Evolutionary conservation across 2,329 filamentous ascomycete genomes (phyloP).

Genomic region (Plectosphaerella cucumerina): DNA sequence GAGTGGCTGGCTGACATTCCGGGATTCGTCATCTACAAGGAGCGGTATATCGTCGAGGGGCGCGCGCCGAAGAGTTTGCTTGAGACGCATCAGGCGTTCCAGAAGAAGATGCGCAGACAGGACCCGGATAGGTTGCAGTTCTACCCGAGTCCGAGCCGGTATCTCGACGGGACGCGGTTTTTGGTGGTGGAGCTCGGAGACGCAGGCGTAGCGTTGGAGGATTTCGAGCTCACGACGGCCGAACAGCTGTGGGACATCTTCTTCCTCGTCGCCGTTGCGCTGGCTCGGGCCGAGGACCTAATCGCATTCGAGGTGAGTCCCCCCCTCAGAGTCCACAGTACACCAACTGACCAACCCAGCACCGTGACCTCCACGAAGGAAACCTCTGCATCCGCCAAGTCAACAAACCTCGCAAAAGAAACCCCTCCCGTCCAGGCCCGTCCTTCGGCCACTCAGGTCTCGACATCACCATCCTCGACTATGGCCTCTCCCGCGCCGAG

Average conservation of each 20-base stretch:
- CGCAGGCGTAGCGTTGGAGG: constrained; percentile 56
- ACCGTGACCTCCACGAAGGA: constrained; percentile 62
- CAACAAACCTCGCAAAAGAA: constrained; percentile 25
- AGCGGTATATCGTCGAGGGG: constrained; percentile 56
- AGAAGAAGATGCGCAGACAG: constrained; percentile 47
- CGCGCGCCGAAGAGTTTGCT: constrained; percentile 48
- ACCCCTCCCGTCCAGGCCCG: constrained; percentile 22
- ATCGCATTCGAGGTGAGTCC: constrained; percentile 53
- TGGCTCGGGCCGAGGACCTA: constrained; percentile 55
- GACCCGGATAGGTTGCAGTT: constrained; percentile 55
- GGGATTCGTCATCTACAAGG: constrained; percentile 63
- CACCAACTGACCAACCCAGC: constrained; percentile 30
- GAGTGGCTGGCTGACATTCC: constrained; percentile 61
- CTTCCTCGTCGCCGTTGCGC: constrained; percentile 53
- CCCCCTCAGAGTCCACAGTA: background rate
- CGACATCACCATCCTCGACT: constrained; percentile 62
- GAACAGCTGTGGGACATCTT: constrained; percentile 61
- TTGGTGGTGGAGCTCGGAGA: constrained; percentile 61
- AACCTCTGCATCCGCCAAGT: constrained; percentile 55
- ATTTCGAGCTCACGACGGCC: constrained; percentile 44
- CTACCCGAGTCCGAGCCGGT: constrained; percentile 58
- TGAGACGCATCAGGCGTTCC: constrained; percentile 57
- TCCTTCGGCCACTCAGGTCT: constrained; percentile 57
- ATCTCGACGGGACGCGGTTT: constrained; percentile 54
- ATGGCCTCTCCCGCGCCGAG: constrained; percentile 58